These are phyloP conservation scores for Scedosporium minutisporum DNA, from an alignment of 2,329 filamentous ascomycete species.

Conservation along the genomic window DNA sequence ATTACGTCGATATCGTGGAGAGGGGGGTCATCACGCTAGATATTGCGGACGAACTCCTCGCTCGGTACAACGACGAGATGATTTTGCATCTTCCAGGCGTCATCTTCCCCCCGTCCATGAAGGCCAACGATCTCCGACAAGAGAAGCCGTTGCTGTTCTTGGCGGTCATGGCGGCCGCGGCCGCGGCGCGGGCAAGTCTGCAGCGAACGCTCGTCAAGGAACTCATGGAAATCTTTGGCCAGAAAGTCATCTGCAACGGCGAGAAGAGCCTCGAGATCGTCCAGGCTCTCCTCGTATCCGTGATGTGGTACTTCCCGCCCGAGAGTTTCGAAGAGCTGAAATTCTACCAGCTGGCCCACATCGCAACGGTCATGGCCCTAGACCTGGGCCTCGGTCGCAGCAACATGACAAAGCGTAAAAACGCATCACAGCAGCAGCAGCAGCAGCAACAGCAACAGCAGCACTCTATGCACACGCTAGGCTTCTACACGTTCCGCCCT, in stretches of 20 bases:
- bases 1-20: constrained; percentile 41
- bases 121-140: constrained; percentile 44
- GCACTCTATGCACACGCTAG: background rate
- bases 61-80: constrained; percentile 51
- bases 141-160: constrained; percentile 59
- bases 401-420: constrained; percentile 12
- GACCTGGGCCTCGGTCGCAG: constrained; percentile 66
- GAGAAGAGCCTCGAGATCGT: constrained; percentile 78
- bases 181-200: constrained; percentile 43
- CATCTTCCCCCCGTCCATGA: constrained; percentile 44
- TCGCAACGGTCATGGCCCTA: constrained; percentile 71
- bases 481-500: background rate
- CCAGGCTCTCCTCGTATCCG: constrained; percentile 64
- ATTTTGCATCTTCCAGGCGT: constrained; percentile 52
- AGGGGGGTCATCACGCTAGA: constrained; percentile 48
- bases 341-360: constrained; percentile 79
- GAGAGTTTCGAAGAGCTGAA: constrained; percentile 79
- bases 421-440: constrained; percentile 22
- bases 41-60: constrained; percentile 44
- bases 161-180: constrained; percentile 58
- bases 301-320: constrained; percentile 80
- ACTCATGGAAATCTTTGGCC: constrained; percentile 62
- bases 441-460: constrained; percentile 9
- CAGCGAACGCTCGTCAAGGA: constrained; percentile 59
- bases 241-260: constrained; percentile 63